A percentile compares a stretch with the other conserved stretches of the same genome.
These are phyloP conservation scores for Casaregolazyma lundiana DNA, from an alignment of 1,139 yeast genomes.

Conservation along the genomic window DNA sequence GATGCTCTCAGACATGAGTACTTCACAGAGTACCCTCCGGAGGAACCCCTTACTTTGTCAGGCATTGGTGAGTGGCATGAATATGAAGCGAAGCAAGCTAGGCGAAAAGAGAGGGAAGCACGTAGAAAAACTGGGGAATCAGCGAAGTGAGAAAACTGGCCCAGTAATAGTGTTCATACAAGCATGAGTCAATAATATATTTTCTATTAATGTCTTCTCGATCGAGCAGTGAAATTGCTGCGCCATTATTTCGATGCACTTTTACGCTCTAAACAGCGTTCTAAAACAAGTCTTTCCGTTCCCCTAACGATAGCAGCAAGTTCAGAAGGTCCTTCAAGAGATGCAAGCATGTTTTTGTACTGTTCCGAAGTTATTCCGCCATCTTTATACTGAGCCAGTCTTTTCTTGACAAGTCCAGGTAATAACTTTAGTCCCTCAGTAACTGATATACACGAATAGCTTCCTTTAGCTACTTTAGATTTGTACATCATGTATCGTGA, in stretches of 20 bases:
- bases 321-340: slow-evolving; percentile 16
- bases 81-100: slow-evolving; percentile 83
- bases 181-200: not conserved
- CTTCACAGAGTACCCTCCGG: slow-evolving; percentile 64
- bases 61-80: slow-evolving; percentile 93
- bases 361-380: slow-evolving; percentile 28
- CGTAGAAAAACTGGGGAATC: slow-evolving; percentile 11
- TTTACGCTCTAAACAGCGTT: slow-evolving; percentile 20
- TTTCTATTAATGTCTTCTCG: not conserved
- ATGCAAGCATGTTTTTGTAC: slow-evolving; percentile 23
- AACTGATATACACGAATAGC: slow-evolving; percentile 17
- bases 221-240: not conserved
- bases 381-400: slow-evolving; percentile 28
- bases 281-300: slow-evolving; percentile 33
- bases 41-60: slow-evolving; percentile 48
- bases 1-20: slow-evolving; percentile 63
- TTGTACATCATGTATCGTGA: slow-evolving; percentile 21
- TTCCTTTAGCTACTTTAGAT: slow-evolving; percentile 21
- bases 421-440: slow-evolving; percentile 18
- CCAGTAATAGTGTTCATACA: not conserved
- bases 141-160: slow-evolving; percentile 6
- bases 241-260: not conserved
- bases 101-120: slow-evolving; percentile 51
- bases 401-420: slow-evolving; percentile 21
- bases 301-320: slow-evolving; percentile 29